These are phyloP conservation scores for Fusarium mangiferae DNA, from an alignment of 2,329 filamentous ascomycete species.

Conservation along the genomic window DNA sequence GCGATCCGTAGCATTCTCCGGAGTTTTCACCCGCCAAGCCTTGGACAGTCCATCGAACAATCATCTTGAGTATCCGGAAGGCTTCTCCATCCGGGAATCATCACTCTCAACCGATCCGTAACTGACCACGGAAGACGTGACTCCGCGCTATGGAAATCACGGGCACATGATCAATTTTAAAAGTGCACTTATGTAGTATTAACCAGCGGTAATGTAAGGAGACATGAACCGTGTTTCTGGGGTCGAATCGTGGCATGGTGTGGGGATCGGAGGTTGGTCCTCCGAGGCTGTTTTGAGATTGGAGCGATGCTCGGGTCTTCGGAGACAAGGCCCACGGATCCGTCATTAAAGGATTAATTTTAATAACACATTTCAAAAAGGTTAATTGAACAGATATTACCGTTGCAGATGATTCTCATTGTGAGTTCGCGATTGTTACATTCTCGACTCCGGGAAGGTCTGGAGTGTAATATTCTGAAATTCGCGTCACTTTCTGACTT, in stretches of 20 bases:
- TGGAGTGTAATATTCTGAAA: background rate
- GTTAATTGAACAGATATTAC: too few relatives aligned
- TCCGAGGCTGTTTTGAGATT: conserved; percentile 25
- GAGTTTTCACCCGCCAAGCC: background rate
- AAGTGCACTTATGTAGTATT: background rate
- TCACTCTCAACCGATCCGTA: background rate
- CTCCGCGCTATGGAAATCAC: background rate
- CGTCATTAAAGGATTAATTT: conserved; percentile 5
- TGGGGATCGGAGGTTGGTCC: conserved; percentile 20
- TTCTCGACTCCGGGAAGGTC: too few relatives aligned
- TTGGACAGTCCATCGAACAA: background rate
- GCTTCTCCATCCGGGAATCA: conserved; percentile 4
- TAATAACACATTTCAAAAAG: background rate
- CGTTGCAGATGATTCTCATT: rapidly evolving
- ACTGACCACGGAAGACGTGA: conserved; percentile 13
- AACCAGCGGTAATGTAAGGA: background rate
- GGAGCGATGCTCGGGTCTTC: background rate
- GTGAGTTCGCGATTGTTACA: too few relatives aligned
- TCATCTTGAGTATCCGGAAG: background rate
- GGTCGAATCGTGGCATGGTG: background rate
- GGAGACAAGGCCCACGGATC: conserved; percentile 23
- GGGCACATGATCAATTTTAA: conserved; percentile 13
- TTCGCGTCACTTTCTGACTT: rapidly evolving
- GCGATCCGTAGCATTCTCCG: background rate
- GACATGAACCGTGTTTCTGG: background rate